Conservation (phyloP, 2,329 filamentous ascomycete species). For the Aspergillus thermomutatus region DNA sequence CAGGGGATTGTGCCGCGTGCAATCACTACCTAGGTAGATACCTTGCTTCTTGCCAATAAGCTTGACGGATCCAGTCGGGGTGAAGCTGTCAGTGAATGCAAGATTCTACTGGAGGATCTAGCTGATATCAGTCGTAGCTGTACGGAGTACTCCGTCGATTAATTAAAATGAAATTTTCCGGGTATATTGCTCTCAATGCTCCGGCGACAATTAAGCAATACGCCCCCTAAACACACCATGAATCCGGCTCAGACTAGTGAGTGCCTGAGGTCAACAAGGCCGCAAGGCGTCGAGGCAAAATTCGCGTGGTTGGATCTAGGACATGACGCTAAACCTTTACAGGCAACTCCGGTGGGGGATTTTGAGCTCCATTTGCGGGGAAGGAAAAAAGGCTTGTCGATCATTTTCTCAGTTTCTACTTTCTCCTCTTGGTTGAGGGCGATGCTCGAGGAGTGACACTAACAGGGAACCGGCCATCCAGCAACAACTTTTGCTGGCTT, state of each 20-base stretch:
- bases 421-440: neutral
- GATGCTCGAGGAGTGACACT: neutral
- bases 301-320: neutral
- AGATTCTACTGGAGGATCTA: neutral
- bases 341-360: constrained; percentile 29
- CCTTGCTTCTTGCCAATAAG: neutral
- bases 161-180: neutral
- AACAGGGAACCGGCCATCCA: neutral
- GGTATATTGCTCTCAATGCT: neutral
- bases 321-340: constrained; percentile 8
- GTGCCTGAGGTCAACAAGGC: neutral
- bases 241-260: neutral
- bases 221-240: neutral
- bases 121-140: neutral
- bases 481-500: neutral
- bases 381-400: constrained; percentile 8
- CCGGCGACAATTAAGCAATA: neutral
- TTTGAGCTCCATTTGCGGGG: constrained; percentile 7
- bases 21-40: neutral
- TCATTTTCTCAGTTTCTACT: neutral
- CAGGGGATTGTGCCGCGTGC: neutral
- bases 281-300: neutral
- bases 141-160: no score
- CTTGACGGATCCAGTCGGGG: neutral
- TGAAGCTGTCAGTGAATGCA: neutral